Evolutionary conservation across 805 yeast species (phyloP), one percentile per base, ranked within the genome.

Genomic region (Hanseniaspora lachancei): DNA sequence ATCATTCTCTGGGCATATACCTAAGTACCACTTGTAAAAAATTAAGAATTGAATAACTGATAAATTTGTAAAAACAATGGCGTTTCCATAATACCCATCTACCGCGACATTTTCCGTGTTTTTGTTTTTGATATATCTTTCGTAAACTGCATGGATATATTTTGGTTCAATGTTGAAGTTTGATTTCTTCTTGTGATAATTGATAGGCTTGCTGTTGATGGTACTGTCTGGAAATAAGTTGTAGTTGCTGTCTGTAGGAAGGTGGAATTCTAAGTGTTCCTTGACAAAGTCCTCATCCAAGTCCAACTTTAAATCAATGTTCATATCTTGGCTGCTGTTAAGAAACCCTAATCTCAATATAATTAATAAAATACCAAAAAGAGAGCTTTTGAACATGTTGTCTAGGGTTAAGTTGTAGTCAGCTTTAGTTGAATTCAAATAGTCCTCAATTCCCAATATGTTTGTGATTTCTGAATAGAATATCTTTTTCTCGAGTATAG

Each of bases 401-500:
- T 63, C 59, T 18, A 72, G 57, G 5, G 62, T 64, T 12, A 73
- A 59, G 15, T 55, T 58, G 16, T 61, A 57, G 49, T 71, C 72
- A 27, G 66, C 68, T 20, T 62, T 59, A 0, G 65, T 53, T 16
- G 47, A 54, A 21, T 54, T 39, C 7, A 51, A 27, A 13, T 42
- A 51, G 8, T 42, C 41, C 5, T 40, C 16, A 41, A 66, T 57
- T 6, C 36, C 39, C 9, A 53, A 18, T 36, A 68, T 68, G 52
- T 64, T 64, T 50, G 58, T 61, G 32, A 64, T 62, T 57, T 66
- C 70, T 34, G 59, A 58, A 53, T 64, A 66, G 70, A 70, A 53
- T 61, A 68, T 63, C 53, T 59, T 63, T 55, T 83, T 87, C 65
- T 83, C 88, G 36, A 83, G 67, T 59, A 77, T 80, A 2, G 93